Evolutionary conservation across 257 asterid genomes (phyloP), one percentile per base, ranked within the genome.

Genomic region (Petunia axillaris): DNA sequence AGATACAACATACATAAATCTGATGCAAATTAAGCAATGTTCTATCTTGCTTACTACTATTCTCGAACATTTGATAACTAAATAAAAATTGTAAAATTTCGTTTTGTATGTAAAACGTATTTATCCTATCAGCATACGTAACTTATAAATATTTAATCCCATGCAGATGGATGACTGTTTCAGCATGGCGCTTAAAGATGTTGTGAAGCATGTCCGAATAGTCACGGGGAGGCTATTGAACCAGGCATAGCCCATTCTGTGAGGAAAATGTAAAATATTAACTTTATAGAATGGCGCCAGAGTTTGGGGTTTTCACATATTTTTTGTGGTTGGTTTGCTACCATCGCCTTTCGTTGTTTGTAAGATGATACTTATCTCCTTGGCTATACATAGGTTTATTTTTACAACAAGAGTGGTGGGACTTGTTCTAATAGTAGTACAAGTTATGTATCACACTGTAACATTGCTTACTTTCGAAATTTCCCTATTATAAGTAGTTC

Each of bases 161-260:
- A 13, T 25, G 58, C 68, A 77, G 80, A 77, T 59, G 80, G 80
- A 41, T 0, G 80, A 77, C 5, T 58, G 68, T 77, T 77, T 77
- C 71, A 58, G 80, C 71, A 77, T 77, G 80, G 41, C 66, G 46
- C 80, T 63, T 13, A 77, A 59, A 6, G 80, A 59, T 77, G 0
- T 77, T 11, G 71, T 15, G 8, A 77, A 77, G 44, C 71, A 77
- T 59, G 43, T 77, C 1, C 71, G 55, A 46, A n/a, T 43, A 35
- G 55, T 77, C 13, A 77, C 80, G 1, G 70, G 15, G 53, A 76
- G 80, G 58, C 4, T 77, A 3, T 58, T 77, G 80, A 59, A 25
- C 77, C 77, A 71, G 48, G 44, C 59, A 25, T 48, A 48, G 10
- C 9, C 8, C 13, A 14, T 66, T 14, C 74, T 66, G 53, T 41